Percentiles rank a stretch among this genome's conserved stretches.
These are phyloP conservation scores for Hysterangium stoloniferum DNA, from an alignment of 768 basidiomycete species.

Conservation along the genomic window DNA sequence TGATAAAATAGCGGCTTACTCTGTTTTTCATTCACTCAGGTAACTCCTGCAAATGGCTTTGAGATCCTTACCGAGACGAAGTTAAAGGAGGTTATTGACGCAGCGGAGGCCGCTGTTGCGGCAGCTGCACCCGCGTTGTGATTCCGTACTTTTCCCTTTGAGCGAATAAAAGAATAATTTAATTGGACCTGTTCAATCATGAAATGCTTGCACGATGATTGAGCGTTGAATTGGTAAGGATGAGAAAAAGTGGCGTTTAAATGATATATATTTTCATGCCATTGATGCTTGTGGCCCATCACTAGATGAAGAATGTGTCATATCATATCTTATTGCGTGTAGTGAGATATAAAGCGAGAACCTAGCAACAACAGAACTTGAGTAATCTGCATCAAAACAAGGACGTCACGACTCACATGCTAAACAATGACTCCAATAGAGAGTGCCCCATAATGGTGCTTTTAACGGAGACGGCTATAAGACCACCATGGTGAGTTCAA, in stretches of 20 bases:
- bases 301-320: no score
- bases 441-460: background rate
- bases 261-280: no score
- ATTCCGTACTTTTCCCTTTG: background rate
- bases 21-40: conserved; percentile 34
- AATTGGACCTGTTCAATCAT: no score
- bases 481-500: conserved; percentile 1
- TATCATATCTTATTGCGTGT: background rate
- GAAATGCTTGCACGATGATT: no score
- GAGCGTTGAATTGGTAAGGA: no score
- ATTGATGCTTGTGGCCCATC: no score
- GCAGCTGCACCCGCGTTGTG: conserved; percentile 2
- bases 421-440: background rate
- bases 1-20: background rate
- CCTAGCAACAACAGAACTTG: background rate
- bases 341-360: background rate
- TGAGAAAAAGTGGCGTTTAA: no score
- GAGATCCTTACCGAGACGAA: conserved; percentile 76
- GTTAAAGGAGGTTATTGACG: conserved; percentile 80
- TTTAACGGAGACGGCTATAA: conserved; percentile 27
- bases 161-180: background rate
- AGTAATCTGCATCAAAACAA: background rate
- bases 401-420: background rate
- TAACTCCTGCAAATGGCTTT: conserved; percentile 79
- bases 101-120: conserved; percentile 26